Conservation (phyloP, 306 rosid species). For the Cucurbita moschata region DNA sequence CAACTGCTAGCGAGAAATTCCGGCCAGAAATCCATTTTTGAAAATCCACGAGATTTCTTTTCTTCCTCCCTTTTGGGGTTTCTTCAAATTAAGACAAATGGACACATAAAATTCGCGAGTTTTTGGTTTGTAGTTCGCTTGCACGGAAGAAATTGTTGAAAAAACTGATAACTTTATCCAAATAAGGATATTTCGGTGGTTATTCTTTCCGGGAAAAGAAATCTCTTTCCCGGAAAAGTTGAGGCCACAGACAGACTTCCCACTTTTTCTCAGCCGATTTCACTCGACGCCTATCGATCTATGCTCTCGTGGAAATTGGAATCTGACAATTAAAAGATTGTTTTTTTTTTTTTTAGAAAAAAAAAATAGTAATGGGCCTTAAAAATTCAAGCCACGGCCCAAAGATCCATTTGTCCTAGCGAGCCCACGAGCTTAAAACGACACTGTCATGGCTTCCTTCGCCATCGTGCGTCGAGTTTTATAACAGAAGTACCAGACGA, state of each 20-base stretch:
- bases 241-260: neutral
- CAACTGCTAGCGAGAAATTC: conserved; percentile 65
- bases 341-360: neutral
- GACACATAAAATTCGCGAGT: neutral
- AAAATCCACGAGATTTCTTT: neutral
- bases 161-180: neutral
- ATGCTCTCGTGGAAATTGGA: conserved; percentile 1
- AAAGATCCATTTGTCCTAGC: neutral
- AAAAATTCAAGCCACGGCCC: neutral
- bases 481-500: conserved; percentile 20
- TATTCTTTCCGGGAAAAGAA: neutral
- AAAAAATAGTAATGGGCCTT: neutral
- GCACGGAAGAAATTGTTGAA: neutral
- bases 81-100: neutral
- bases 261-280: neutral
- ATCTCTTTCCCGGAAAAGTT: neutral
- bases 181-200: neutral
- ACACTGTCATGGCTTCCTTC: neutral
- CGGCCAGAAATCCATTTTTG: conserved; percentile 64
- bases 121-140: neutral
- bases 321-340: neutral
- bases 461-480: neutral
- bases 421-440: neutral
- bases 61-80: neutral
- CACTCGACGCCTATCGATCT: neutral